Evolutionary conservation across 2,329 filamentous ascomycete genomes (phyloP), one percentile per base, ranked within the genome.

Genomic region (Fusarium gaditjirri): DNA sequence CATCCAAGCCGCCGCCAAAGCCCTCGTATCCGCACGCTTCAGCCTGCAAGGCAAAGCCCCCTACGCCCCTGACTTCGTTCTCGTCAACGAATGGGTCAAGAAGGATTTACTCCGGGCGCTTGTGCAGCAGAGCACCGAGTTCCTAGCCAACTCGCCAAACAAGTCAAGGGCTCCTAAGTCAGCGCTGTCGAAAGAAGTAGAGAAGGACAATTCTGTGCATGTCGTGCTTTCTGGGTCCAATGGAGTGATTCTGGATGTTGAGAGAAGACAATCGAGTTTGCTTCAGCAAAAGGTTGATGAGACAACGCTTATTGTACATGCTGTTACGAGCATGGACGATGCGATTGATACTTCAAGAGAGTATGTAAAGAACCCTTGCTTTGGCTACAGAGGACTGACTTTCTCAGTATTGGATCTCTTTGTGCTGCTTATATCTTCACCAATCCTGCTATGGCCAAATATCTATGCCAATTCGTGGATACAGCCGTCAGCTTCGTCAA

Each of bases 1-100:
- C 0, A 59, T 76, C 8, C 46, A 69, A 19, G 49, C 57, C 1
- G 74, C 74, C 2, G 74, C 74, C 7, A 68, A 68, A 23, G 69
- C 66, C 1, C 56, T 76, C 0, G 54, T 72, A 4, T 57, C 70
- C 0, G 57, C 74, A 5, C 71, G 74, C 1, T 76, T 76, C 14
- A 60, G 59, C 6, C 41, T 75, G 0, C 59, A 62, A 10, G 74
- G 74, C 4, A 75, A 62, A 46, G 68, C 74, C 1, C 66, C 73
- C 0, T 76, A 76, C 25, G 74, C 74, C 0, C 74, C 74, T 13
- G 74, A 76, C 3, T 49, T 76, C 1, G 70, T 76, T 0, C 54
- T 75, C 0, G 74, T 76, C 2, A 76, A 76, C 5, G 74, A 76
- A 21, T 76, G 65, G 61, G 70, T 75, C 7, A 76, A 75, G 46